Conservation (phyloP, 352 stramenopile genomes). For the Globisporangium carolinianum region DNA sequence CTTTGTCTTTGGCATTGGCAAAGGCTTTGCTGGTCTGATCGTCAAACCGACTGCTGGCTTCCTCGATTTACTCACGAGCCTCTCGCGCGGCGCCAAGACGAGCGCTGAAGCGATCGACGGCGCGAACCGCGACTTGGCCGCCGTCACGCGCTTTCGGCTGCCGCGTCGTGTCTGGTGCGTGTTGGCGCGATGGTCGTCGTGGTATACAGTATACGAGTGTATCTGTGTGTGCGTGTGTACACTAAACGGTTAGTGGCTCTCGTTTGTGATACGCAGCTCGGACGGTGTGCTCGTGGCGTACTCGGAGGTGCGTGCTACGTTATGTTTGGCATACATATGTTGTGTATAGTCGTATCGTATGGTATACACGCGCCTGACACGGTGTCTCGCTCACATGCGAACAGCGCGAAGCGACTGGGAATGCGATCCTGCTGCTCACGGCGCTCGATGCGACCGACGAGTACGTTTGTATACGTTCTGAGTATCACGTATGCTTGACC, state of each 20-base stretch:
- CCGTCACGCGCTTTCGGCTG: slow-evolving; percentile 57
- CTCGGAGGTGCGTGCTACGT: slow-evolving; percentile 31
- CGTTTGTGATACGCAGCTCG: slow-evolving; percentile 27
- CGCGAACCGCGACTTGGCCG: slow-evolving; percentile 34
- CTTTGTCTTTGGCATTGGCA: slow-evolving; percentile 81
- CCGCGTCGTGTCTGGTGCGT: slow-evolving; percentile 72
- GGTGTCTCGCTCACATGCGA: background rate
- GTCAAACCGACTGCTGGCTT: slow-evolving; percentile 81
- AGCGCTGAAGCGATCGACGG: slow-evolving; percentile 76
- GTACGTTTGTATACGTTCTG: slow-evolving; percentile 22
- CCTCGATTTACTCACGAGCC: slow-evolving; percentile 73
- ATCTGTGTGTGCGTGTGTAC: background rate
- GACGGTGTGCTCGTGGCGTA: slow-evolving; percentile 79
- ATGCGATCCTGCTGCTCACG: slow-evolving; percentile 71
- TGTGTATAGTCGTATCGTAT: background rate
- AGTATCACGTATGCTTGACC: too few species aligned
- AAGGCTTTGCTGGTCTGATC: slow-evolving; percentile 75
- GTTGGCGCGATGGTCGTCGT: background rate
- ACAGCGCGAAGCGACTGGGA: slow-evolving; percentile 57
- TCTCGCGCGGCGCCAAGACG: slow-evolving; percentile 75
- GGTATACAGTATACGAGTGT: background rate
- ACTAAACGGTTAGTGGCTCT: too few species aligned
- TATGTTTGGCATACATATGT: background rate
- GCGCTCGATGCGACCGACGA: slow-evolving; percentile 72
- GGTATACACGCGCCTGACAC: background rate